Base-by-base conservation (phyloP, 176 grass and related monocot species). In the Aegilops umbellulata region DNA sequence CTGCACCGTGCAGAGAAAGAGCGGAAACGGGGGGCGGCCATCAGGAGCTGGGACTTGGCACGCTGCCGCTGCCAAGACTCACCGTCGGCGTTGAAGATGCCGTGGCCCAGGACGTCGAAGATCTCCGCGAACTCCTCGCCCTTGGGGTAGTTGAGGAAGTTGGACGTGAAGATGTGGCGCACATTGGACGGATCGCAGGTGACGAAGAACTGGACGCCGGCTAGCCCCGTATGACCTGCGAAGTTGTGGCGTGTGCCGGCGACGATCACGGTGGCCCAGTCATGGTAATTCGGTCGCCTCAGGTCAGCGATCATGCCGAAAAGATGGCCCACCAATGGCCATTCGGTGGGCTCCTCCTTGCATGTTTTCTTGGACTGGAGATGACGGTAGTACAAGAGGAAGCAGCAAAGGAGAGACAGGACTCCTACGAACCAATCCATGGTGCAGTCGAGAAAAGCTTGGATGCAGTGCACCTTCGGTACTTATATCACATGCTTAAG, bases 21-120 rank as follows among this genome's bases (percentile, higher is more conserved):
- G 6, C 87, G 84, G n/a, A 94, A 94, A 19, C 78, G 61, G 2
- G 46, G 83, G 5, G 42, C 31, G 11, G 46, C 3, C 32, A 90
- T 89, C 29, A 90, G 65, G 65, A 86, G 26, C 60, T 94, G 90
- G 10, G 84, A 61, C 70, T 74, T 82, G 64, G 27, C 41, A 1
- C 87, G 77, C 80, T 94, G 92, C 29, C 22, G 31, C 39, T 79
- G 84, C 92, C 92, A 94, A 39, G 65, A 36, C 30, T 92, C 89
- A 1, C 84, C 89, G 46, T 94, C 92, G 31, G 92, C 79, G 83
- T 89, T 94, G 76, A 94, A 94, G 80, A 94, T 94, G 35, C 92
- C 92, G 53, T 47, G 64, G 82, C 92, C 92, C 10, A 91, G 77
- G 24, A 91, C 62, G 73, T 94, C 89, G 80, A 94, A 92, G 73